Evolutionary conservation across 768 basidiomycete species (phyloP), one percentile per base, ranked within the genome.

Genomic region (Boletus sp.): DNA sequence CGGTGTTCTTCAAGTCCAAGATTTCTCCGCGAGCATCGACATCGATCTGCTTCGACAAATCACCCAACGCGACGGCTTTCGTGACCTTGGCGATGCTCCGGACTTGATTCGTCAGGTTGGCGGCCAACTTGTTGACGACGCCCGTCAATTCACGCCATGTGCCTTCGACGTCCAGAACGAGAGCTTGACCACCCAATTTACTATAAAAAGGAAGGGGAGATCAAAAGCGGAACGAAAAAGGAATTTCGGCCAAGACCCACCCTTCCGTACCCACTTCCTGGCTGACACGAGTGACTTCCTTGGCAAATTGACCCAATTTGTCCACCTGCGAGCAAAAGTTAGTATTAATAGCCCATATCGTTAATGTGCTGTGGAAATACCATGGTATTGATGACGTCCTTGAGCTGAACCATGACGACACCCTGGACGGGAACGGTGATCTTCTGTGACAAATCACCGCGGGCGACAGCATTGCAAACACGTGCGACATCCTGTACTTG

Each of bases 1-100:
- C 80, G 28, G 80, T 82, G 49, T 78, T 79, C 72, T 83, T 92
- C 69, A 93, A 76, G 70, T 92, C 90, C 57, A 90, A 75, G 55
- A 98, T 96, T 74, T 98, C 94, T 18, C 94, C 94, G 28, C 86
- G 81, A 11, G 87, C 89, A 66, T 94, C 92, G 64, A 96, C 94
- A 56, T 93, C 91, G 64, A 98, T 95, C 69, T 90, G 92, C 71
- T 91, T 91, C 50, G 84, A 87, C 64, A 94, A 75, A 73, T 98
- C 94, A 24, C 94, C 94, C 50, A 89, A 75, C 0, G 94, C 94
- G 69, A 97, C 94, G 5, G 84, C 84, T 57, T 83, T 85, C 15
- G 84, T 86, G 66, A 86, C 84, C 57, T 76, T 78, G 47, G 83
- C 83, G 67, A 84, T 84, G 41, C 77, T 78, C 58, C 80, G 78